phyloP scores from a whole-genome alignment of 306 rosid genomes.

The Corylus heterophylla region DNA sequence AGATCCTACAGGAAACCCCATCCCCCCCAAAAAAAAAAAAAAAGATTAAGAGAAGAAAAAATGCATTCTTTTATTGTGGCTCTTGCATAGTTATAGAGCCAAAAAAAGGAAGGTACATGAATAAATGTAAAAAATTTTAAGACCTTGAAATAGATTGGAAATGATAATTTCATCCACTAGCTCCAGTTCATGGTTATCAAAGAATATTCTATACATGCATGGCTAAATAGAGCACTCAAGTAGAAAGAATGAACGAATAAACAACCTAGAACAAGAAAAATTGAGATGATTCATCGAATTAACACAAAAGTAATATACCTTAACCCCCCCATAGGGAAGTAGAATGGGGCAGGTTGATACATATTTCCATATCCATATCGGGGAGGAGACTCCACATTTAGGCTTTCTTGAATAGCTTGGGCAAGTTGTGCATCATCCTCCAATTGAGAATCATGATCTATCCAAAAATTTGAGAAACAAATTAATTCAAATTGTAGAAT shows the following conservation, averaged over 20 bases:
- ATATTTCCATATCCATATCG: conserved; percentile 56
- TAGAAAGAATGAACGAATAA: neutral
- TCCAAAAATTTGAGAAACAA: conserved; percentile 17
- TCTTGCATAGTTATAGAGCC: neutral
- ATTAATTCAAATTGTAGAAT: conserved; percentile 4
- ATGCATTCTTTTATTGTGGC: neutral
- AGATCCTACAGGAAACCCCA: conserved; percentile 47
- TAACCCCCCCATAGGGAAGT: conserved; percentile 65
- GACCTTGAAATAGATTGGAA: neutral
- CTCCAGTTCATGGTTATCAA: neutral
- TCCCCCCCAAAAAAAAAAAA: neutral
- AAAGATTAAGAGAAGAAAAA: neutral
- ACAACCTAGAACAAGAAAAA: neutral
- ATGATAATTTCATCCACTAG: neutral
- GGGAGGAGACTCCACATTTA: conserved; percentile 72
- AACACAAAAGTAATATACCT: conserved; percentile 52
- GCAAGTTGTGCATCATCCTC: conserved; percentile 92
- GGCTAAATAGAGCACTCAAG: neutral
- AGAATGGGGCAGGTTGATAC: conserved; percentile 49
- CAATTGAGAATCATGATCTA: conserved; percentile 55
- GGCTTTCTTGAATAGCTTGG: conserved; percentile 85
- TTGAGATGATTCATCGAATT: conserved; percentile 11
- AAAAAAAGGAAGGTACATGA: neutral
- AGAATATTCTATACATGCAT: neutral
- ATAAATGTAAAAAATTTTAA: neutral